Conservation (phyloP, 2,329 filamentous ascomycete genomes). For the Fusarium neocosmosporiellum region DNA sequence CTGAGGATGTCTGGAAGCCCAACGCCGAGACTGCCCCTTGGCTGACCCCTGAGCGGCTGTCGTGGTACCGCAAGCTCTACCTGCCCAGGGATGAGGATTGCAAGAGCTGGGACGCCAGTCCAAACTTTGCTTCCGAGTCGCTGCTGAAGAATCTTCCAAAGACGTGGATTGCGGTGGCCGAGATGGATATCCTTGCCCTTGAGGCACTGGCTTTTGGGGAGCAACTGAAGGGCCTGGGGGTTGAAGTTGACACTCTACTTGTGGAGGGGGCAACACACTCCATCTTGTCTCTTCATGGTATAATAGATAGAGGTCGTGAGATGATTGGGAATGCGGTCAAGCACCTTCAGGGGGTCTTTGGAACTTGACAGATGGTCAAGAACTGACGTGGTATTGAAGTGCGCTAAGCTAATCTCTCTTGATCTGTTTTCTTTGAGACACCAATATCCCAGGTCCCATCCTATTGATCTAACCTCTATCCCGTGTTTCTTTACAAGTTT, state of each 20-base stretch:
- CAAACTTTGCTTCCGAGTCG: conserved; percentile 42
- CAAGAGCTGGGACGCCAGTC: conserved; percentile 47
- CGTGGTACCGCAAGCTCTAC: conserved; percentile 52
- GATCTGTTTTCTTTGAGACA: not conserved
- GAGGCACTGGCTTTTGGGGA: conserved; percentile 46
- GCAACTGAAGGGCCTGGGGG: conserved; percentile 36
- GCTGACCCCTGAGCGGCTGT: conserved; percentile 48
- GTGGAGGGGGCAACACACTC: conserved; percentile 41
- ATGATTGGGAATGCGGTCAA: conserved; percentile 39
- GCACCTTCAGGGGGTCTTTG: conserved; percentile 35
- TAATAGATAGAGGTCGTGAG: conserved; percentile 35
- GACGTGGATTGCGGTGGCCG: conserved; percentile 48
- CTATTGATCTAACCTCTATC: not conserved
- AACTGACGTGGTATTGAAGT: not conserved
- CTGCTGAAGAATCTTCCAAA: conserved; percentile 43
- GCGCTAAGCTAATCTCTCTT: not conserved
- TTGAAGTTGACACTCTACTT: conserved; percentile 31
- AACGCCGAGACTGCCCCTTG: conserved; percentile 47
- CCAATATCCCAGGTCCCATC: not conserved
- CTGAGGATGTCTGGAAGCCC: conserved; percentile 36
- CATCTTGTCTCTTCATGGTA: conserved; percentile 41
- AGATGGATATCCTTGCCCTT: conserved; percentile 48
- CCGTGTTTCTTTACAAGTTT: not conserved
- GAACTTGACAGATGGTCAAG: conserved; percentile 4
- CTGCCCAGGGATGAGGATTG: conserved; percentile 41